phyloP scores from a whole-genome alignment of 108 stramenopile species.

The Cyclotella sp. region DNA sequence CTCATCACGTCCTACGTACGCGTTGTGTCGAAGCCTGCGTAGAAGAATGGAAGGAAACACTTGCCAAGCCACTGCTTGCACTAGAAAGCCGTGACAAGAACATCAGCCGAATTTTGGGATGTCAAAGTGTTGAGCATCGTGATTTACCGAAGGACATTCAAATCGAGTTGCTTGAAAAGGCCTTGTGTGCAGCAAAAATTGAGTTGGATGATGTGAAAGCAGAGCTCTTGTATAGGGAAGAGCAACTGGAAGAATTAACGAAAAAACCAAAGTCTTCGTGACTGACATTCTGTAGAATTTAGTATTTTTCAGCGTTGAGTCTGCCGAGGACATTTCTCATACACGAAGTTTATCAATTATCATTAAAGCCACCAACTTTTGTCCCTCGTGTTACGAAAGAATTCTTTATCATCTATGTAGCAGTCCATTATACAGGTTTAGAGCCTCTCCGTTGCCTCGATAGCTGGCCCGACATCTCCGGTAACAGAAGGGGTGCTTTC shows the following conservation, averaged over 20 bases:
- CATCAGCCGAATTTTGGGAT: slow-evolving; percentile 49
- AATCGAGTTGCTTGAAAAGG: slow-evolving; percentile 54
- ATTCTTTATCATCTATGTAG: neutral
- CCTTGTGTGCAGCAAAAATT: slow-evolving; percentile 54
- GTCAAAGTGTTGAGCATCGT: slow-evolving; percentile 44
- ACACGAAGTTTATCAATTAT: no score
- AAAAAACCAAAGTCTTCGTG: neutral
- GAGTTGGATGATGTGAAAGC: slow-evolving; percentile 59
- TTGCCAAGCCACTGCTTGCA: slow-evolving; percentile 52
- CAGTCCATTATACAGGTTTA: neutral
- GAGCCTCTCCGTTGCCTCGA: neutral
- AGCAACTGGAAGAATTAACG: slow-evolving; percentile 30
- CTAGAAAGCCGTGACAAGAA: slow-evolving; percentile 52
- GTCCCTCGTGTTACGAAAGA: neutral
- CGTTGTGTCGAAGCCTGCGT: slow-evolving; percentile 56
- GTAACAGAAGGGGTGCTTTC: slow-evolving; percentile 18
- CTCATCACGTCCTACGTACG: slow-evolving; percentile 46
- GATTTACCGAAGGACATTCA: slow-evolving; percentile 50
- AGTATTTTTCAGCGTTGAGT: no score
- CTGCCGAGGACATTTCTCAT: no score
- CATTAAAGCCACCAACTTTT: no score
- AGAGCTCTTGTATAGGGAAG: slow-evolving; percentile 46
- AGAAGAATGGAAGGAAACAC: slow-evolving; percentile 59
- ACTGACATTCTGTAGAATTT: no score
- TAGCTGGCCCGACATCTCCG: neutral